Percentiles rank a stretch among this genome's conserved stretches.
phyloP scores from a whole-genome alignment of 495 filamentous ascomycete species.

The Ramalina peruviana region DNA sequence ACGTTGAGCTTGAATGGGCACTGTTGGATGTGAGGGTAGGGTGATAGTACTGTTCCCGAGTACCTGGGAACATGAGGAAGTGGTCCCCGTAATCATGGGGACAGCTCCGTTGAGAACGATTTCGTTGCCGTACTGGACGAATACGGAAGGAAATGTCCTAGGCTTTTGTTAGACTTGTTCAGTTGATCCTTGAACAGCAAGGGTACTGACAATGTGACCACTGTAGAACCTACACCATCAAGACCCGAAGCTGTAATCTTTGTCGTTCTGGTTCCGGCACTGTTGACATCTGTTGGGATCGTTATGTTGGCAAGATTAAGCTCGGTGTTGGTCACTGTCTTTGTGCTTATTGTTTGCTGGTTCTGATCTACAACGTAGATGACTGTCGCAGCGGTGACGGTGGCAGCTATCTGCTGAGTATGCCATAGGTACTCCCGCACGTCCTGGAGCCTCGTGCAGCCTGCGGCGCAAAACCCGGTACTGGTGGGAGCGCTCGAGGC shows the following conservation, averaged over 20 bases:
- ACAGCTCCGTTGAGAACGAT: too few species aligned
- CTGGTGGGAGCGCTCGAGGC: too few species aligned
- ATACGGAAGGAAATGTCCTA: neutral
- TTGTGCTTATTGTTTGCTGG: slow-evolving; percentile 1
- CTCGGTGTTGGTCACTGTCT: slow-evolving; percentile 5
- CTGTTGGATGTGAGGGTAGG: slow-evolving; percentile 2
- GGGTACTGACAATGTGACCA: neutral
- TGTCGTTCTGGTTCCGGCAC: slow-evolving; percentile 3
- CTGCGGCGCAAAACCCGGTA: too few species aligned
- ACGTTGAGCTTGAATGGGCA: neutral
- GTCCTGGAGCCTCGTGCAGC: too few species aligned
- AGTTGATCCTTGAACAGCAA: neutral
- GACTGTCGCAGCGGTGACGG: too few species aligned
- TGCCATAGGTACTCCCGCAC: too few species aligned
- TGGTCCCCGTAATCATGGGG: neutral
- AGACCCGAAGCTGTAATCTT: neutral
- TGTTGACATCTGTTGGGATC: slow-evolving; percentile 2
- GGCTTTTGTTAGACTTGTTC: neutral
- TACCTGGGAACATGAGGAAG: neutral
- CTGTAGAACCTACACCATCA: neutral
- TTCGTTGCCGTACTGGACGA: too few species aligned
- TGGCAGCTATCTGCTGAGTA: too few species aligned
- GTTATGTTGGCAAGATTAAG: neutral
- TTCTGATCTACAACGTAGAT: neutral
- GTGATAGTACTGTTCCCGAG: neutral